Evolutionary conservation across 1,284 basidiomycete species (phyloP), one percentile per base, ranked within the genome.

Genomic region (Psilocybe mexicana): DNA sequence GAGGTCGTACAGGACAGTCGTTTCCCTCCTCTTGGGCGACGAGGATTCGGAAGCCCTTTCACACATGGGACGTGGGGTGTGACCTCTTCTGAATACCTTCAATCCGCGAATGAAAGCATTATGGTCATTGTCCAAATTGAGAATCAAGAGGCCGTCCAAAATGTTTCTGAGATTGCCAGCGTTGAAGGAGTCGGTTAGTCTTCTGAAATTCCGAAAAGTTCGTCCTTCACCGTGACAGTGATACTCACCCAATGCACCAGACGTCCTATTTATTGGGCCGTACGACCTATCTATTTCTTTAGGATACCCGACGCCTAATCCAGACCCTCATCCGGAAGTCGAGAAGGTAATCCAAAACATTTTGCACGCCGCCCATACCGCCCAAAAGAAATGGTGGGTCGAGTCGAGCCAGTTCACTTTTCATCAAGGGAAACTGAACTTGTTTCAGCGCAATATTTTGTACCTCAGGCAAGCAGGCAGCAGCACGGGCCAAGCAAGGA

Each of bases 121-220:
- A 62, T 86, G 12, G 78, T 89, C 23, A 82, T 88, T 71, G 79
- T 86, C 3, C 87, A 89, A 68, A 87, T 89, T 57, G 86, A 89
- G 70, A 88, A 80, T 4, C 74, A 68, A 51, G 83, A 87, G 52
- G 87, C 76, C 0, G 78, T 88, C 8, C 64, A 80, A 52, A 87
- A 89, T 61, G 72, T 86, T 11, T 76, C 84, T 35, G 79, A 79
- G 44, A 89, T 90, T 54, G 84, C 86, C 5, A 67, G 73, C 1
- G 86, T 88, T 2, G 80, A 84, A 26, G 87, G 88, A 0, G 74
- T 89, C 24, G 85, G 86, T 86, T 55, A 65, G 77, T 66, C 8
- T 30, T 18, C 25, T 14, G 25, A 48, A 14, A 18, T 18, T 18
- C 18, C 18, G 18, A 18, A 18, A 18, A 18, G 18, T 18, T 18